Conservation (phyloP, 2,329 filamentous ascomycete genomes). For the Purpureocillium lavendulum region DNA sequence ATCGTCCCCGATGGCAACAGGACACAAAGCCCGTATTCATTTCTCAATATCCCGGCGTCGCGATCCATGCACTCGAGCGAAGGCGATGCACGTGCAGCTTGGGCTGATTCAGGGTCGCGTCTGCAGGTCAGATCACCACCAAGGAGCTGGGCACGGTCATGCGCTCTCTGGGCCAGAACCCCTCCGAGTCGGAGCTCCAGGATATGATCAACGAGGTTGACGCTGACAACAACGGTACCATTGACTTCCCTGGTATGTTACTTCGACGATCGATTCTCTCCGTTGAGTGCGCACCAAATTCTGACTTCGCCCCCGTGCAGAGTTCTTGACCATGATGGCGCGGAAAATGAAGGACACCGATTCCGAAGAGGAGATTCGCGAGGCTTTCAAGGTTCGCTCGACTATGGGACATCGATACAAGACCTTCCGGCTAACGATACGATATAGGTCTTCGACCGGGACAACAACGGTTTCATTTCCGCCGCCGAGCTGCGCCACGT, state of each 20-base stretch:
- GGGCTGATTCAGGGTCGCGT: conserved; percentile 1
- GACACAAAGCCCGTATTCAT: not conserved
- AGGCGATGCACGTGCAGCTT: not conserved
- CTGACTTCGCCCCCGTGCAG: conserved; percentile 31
- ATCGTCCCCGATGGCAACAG: not conserved
- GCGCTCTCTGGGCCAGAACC: conserved; percentile 84
- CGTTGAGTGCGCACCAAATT: not conserved
- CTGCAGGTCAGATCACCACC: conserved; percentile 77
- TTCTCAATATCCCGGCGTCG: not conserved
- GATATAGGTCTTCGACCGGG: conserved; percentile 66
- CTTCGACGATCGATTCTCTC: not conserved
- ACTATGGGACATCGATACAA: not conserved
- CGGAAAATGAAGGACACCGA: conserved; percentile 93
- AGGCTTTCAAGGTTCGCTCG: conserved; percentile 67
- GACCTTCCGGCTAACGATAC: not conserved
- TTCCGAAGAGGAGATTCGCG: conserved; percentile 83
- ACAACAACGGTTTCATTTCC: conserved; percentile 89
- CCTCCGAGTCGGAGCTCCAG: conserved; percentile 81
- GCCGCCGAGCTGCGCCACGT: conserved; percentile 82
- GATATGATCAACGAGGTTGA: conserved; percentile 95
- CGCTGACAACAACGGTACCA: conserved; percentile 86
- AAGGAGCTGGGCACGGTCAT: conserved; percentile 87
- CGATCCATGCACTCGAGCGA: not conserved
- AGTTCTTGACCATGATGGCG: conserved; percentile 91
- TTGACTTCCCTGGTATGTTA: conserved; percentile 75